Base-by-base conservation (phyloP, 257 asterid species). In the Ophiorrhiza pumila region DNA sequence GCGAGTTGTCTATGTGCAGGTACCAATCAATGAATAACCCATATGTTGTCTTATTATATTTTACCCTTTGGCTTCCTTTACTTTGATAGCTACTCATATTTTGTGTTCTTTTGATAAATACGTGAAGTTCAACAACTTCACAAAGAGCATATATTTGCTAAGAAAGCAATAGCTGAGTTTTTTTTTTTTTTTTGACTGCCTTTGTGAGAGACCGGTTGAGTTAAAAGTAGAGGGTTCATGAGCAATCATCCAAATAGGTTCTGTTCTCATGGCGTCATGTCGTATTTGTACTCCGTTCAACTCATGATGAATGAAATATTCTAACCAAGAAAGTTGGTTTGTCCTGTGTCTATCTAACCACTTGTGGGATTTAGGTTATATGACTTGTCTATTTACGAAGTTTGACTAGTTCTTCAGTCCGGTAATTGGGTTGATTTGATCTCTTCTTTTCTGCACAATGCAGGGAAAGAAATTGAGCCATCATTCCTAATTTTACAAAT, bases 1-100 rank as follows among this genome's bases (percentile, higher is more conserved):
- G 99, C 98, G 95, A 55, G 87, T 95, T 80, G 82, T 90, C 76
- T 86, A 86, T 72, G 88, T 90, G 68, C 99, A 95, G 98, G 99
- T 95, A 22, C 47, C 42, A 5, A 32, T 59, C 1, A 18, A 46
- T 17, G 32, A 45, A 29, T 67, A 13, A 15, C 5, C 25, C 49
- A 11, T 41, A 37, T 43, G 37, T 39, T 65, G 14, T 42, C 23
- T 2, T 39, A 32, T 70, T 23, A 47, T 17, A 22, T 13, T 37
- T 32, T 23, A 12, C 20, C 13, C 1, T 9, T 50, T 67, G 50
- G 22, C 13, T 45, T 27, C 25, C 14, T 43, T 46, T 47, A 4
- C 32, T 45, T 64, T 35, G 49, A n/a, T 15, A 32, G 32, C 15
- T 63, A 63, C 49, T 37, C 20, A 46, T 46, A 37, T 37, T 6